Evolutionary conservation across 768 basidiomycete species (phyloP).

Genomic region (Suillus occidentalis): DNA sequence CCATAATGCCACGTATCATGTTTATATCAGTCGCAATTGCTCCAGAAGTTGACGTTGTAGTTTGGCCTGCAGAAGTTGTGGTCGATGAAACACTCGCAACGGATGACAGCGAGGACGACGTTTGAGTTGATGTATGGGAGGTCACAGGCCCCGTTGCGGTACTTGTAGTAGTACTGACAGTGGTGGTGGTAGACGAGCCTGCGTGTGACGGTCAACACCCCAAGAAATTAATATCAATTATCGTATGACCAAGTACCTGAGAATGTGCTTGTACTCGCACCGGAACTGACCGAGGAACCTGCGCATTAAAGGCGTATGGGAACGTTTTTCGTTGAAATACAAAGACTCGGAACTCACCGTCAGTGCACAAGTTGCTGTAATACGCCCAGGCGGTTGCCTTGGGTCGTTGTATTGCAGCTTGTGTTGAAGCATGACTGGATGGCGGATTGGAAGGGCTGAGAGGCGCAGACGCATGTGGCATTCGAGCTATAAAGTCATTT

Average conservation of each 20-base stretch:
- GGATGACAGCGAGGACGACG: background rate
- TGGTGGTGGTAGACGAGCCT: background rate
- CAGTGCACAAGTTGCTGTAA: constrained; percentile 1
- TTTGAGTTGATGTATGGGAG: background rate
- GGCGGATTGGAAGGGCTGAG: background rate
- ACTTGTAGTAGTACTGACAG: background rate
- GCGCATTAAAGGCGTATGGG: background rate
- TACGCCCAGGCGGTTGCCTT: background rate
- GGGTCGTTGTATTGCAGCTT: background rate
- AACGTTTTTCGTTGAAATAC: background rate
- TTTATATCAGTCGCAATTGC: background rate
- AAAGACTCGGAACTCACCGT: background rate
- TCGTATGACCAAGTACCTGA: background rate
- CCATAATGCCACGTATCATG: background rate
- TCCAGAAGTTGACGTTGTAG: constrained; percentile 5
- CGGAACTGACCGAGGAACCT: background rate
- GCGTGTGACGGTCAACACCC: background rate
- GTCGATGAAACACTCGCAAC: background rate
- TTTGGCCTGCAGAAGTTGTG: constrained; percentile 2
- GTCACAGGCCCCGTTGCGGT: background rate
- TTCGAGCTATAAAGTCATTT: background rate
- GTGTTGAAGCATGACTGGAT: background rate
- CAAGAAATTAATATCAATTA: background rate
- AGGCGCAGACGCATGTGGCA: background rate
- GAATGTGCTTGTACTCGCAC: background rate